Evolutionary conservation across 1,284 basidiomycete genomes (phyloP).

Genomic region (Malassezia restricta): DNA sequence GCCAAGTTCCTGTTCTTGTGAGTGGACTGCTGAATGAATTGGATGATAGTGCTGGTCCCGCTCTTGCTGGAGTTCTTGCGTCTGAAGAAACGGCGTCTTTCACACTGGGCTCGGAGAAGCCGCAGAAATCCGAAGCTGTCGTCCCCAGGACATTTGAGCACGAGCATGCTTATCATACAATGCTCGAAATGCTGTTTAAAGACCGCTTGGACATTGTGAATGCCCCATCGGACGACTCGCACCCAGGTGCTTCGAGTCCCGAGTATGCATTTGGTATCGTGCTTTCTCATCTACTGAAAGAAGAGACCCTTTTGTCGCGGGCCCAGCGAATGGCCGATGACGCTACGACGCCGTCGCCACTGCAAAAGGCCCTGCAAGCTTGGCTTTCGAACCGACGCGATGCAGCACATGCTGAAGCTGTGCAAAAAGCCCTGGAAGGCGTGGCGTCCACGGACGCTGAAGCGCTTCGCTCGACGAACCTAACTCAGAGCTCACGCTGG

Average conservation of each 20-base stretch:
- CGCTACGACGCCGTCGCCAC: slow-evolving; percentile 24
- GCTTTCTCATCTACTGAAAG: slow-evolving; percentile 57
- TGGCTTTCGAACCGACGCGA: slow-evolving; percentile 28
- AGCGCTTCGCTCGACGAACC: slow-evolving; percentile 25
- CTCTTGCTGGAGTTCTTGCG: slow-evolving; percentile 14
- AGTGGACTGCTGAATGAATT: slow-evolving; percentile 31
- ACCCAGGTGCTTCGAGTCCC: slow-evolving; percentile 61
- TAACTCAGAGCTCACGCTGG: slow-evolving; percentile 55
- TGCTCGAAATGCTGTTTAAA: slow-evolving; percentile 69
- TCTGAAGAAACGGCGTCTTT: background rate
- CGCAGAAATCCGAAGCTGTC: slow-evolving; percentile 46
- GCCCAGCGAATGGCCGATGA: slow-evolving; percentile 28
- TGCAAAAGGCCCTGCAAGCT: slow-evolving; percentile 28
- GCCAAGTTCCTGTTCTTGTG: slow-evolving; percentile 28
- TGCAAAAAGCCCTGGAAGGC: slow-evolving; percentile 51
- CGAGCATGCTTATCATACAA: slow-evolving; percentile 79
- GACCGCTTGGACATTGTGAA: slow-evolving; percentile 78
- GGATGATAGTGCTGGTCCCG: slow-evolving; percentile 21
- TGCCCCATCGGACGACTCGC: slow-evolving; percentile 25
- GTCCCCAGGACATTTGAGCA: slow-evolving; percentile 58
- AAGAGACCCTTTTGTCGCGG: slow-evolving; percentile 29
- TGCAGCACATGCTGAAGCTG: slow-evolving; percentile 14
- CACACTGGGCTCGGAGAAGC: slow-evolving; percentile 22
- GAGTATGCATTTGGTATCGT: slow-evolving; percentile 88
- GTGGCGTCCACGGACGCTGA: slow-evolving; percentile 48